Evolutionary conservation across 805 yeast genomes (phyloP).

Genomic region (Saturnispora diversa): DNA sequence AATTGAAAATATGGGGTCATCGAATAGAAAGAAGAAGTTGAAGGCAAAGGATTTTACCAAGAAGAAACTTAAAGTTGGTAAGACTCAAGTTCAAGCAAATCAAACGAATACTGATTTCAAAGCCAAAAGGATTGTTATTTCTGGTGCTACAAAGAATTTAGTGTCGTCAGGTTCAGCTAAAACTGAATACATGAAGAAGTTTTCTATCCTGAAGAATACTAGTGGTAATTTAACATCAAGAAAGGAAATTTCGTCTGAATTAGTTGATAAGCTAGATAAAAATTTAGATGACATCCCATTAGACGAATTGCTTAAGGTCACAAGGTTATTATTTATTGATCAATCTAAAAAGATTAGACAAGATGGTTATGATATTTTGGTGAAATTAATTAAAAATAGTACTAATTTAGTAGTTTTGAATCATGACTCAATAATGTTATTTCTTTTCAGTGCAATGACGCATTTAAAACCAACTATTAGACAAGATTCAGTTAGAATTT

Average conservation of each 20-base stretch:
- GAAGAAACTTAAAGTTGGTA: slow-evolving; percentile 82
- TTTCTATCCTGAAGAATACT: slow-evolving; percentile 60
- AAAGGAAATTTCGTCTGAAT: slow-evolving; percentile 17
- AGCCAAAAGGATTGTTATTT: slow-evolving; percentile 42
- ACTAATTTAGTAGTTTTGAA: slow-evolving; percentile 45
- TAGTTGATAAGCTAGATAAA: slow-evolving; percentile 12
- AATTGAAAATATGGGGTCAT: slow-evolving; percentile 36
- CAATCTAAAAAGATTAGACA: slow-evolving; percentile 48
- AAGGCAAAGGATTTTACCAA: slow-evolving; percentile 71
- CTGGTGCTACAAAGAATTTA: slow-evolving; percentile 28
- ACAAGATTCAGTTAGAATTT: slow-evolving; percentile 62
- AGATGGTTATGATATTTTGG: slow-evolving; percentile 12
- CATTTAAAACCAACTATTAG: slow-evolving; percentile 75
- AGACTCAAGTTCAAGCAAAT: slow-evolving; percentile 63
- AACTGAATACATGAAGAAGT: slow-evolving; percentile 37
- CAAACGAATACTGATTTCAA: slow-evolving; percentile 81
- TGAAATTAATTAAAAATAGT: slow-evolving; percentile 10
- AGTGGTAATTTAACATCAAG: slow-evolving; percentile 17
- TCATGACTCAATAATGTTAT: slow-evolving; percentile 54
- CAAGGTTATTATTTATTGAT: slow-evolving; percentile 61
- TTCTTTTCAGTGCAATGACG: slow-evolving; percentile 86
- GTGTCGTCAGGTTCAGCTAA: slow-evolving; percentile 4
- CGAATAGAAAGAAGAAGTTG: slow-evolving; percentile 44
- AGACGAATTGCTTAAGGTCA: slow-evolving; percentile 49
- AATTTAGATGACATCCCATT: slow-evolving; percentile 38